Percentiles rank a stretch among this genome's conserved stretches.
Conservation (phyloP, 2,329 filamentous ascomycete genomes). For the Chaetoscypha palmicola region DNA sequence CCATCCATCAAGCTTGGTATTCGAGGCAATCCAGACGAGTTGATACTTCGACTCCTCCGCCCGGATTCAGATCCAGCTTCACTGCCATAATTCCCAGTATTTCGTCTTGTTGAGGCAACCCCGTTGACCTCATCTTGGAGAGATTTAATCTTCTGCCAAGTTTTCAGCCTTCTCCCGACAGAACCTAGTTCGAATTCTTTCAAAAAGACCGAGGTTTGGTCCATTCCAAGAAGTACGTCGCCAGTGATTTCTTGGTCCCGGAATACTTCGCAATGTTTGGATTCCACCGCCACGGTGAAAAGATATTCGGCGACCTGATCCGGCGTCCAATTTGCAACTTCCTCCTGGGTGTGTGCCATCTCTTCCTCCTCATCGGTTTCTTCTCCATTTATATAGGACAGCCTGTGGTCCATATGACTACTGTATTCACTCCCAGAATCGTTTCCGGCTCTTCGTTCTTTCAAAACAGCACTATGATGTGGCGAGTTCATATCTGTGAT, state of each 20-base stretch:
- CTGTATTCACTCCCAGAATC: constrained; percentile 91
- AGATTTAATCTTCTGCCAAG: constrained; percentile 92
- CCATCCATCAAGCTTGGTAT: constrained; percentile 27
- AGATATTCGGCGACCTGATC: constrained; percentile 83
- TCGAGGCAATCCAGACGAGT: constrained; percentile 24
- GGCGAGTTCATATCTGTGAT: constrained; percentile 74
- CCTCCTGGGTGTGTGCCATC: constrained; percentile 56
- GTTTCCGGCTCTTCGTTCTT: constrained; percentile 47
- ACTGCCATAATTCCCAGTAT: constrained; percentile 50
- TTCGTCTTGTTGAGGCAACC: constrained; percentile 40
- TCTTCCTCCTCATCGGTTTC: constrained; percentile 93
- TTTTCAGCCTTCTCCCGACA: constrained; percentile 81
- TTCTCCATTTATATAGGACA: constrained; percentile 89
- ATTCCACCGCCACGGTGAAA: constrained; percentile 77
- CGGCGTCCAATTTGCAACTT: constrained; percentile 75
- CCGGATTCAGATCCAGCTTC: constrained; percentile 48
- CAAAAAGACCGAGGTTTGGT: constrained; percentile 89
- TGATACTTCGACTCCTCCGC: constrained; percentile 35
- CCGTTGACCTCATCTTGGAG: constrained; percentile 80
- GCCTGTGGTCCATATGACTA: constrained; percentile 63
- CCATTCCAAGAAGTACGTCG: constrained; percentile 88
- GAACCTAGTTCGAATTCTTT: constrained; percentile 92
- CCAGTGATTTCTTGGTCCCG: constrained; percentile 92
- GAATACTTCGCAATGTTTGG: constrained; percentile 88
- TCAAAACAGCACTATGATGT: constrained; percentile 35